Percentiles rank a stretch among this genome's conserved stretches.
Conservation (phyloP, 2,329 filamentous ascomycete genomes). For the Saccharata proteae region DNA sequence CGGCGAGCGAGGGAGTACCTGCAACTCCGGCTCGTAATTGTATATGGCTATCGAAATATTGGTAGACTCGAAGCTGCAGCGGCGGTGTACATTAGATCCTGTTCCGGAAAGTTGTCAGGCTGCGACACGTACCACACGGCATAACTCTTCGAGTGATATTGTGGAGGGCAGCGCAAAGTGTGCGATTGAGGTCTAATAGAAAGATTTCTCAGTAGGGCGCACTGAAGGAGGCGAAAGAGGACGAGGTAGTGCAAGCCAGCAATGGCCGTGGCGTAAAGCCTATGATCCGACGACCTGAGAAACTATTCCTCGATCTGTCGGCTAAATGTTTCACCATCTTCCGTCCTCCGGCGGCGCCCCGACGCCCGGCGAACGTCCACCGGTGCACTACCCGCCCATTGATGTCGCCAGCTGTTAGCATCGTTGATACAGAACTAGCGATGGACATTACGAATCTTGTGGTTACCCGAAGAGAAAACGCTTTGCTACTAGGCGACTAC, state of each 20-base stretch:
- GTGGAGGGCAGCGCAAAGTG: neutral
- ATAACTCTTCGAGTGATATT: constrained; percentile 2
- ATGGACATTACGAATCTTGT: constrained; percentile 92
- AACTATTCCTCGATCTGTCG: too few species aligned
- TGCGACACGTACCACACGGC: constrained; percentile 7
- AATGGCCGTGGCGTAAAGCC: constrained; percentile 6
- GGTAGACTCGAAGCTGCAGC: too few species aligned
- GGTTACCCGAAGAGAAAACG: constrained; percentile 65
- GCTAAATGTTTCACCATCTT: neutral
- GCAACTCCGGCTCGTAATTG: too few species aligned
- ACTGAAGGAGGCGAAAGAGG: neutral
- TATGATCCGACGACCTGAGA: constrained; percentile 1
- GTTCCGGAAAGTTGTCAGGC: too few species aligned
- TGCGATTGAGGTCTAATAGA: neutral
- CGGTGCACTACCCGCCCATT: neutral
- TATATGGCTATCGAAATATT: too few species aligned
- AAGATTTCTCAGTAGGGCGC: too few species aligned
- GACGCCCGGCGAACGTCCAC: neutral
- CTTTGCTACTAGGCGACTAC: constrained; percentile 81
- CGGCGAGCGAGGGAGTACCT: too few species aligned
- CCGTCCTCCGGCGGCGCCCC: constrained; percentile 1
- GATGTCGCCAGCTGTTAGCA: neutral
- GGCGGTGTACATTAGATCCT: too few species aligned
- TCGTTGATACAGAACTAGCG: constrained; percentile 6
- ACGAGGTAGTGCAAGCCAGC: neutral